Conservation (phyloP, 139 green algal genomes). For the Coccomyxa sp. region DNA sequence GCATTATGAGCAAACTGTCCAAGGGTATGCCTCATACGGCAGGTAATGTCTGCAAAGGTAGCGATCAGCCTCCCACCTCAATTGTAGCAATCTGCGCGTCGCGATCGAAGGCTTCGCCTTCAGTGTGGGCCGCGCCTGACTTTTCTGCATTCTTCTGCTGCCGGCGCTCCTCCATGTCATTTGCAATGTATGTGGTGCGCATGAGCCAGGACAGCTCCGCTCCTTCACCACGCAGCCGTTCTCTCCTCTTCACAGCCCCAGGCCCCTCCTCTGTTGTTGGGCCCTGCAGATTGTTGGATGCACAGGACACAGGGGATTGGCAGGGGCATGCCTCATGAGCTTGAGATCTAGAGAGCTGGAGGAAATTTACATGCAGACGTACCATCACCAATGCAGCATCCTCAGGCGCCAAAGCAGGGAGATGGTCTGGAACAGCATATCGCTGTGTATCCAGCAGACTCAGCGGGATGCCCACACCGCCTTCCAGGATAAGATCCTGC, state of each 20-base stretch:
- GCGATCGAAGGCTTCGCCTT: neutral
- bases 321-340: neutral
- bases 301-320: neutral
- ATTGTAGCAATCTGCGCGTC: neutral
- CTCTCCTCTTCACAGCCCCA: neutral
- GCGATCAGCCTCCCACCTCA: slow-evolving; percentile 9
- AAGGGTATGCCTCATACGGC: neutral
- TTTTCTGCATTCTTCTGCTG: slow-evolving; percentile 13
- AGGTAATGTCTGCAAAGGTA: neutral
- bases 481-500: slow-evolving; percentile 48
- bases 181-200: slow-evolving; percentile 63
- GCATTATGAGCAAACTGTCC: neutral
- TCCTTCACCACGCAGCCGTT: slow-evolving; percentile 7
- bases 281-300: neutral
- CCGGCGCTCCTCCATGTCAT: slow-evolving; percentile 12
- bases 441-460: slow-evolving; percentile 54
- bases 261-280: neutral
- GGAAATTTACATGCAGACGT: neutral
- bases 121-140: neutral
- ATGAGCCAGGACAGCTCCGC: slow-evolving; percentile 59
- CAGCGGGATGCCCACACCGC: slow-evolving; percentile 54
- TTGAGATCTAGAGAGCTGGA: neutral
- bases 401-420: slow-evolving; percentile 37
- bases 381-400: slow-evolving; percentile 44
- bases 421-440: slow-evolving; percentile 37